Base-by-base conservation (phyloP, 768 basidiomycete species). In the Suillus tomentosus region DNA sequence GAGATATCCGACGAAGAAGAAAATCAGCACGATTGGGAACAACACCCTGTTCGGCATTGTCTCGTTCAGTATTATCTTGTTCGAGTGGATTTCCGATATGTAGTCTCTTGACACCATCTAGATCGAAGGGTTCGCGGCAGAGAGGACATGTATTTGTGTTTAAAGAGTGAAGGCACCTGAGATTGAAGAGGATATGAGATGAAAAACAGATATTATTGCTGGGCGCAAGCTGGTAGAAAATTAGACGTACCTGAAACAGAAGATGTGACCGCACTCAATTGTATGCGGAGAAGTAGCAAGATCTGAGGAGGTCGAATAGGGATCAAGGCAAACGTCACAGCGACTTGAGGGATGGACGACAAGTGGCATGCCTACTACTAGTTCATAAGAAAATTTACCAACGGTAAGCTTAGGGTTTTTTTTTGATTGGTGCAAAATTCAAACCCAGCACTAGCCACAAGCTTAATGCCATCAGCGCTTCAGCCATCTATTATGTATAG, bases 241-340 rank as follows among this genome's bases (percentile, higher is more conserved):
- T 43, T 19, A 43, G 42, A 17, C 88, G 72, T 71, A 90, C 90
- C 77, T 72, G 71, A 79, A 79, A 72, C 90, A 92, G 78, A 92
- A 91, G 45, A 90, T 83, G 75, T 92, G 89, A 42, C 91, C 91
- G 69, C 91, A 93, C 34, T 86, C 82, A 65, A 92, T 91, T 15
- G 85, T 87, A 73, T 89, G 85, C 3, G 90, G 90, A 55, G 83
- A 79, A 70, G 81, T 81, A 48, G 78, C 74, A 47, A 79, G 73
- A 36, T 78, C 79, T 47, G 83, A 78, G 19, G 40, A 40, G 77
- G 84, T 68, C 68, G 31, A 75, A 73, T 90, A 90, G 34, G 79
- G 76, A 61, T 89, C 87, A 63, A 90, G 78, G 74, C 91, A 92
- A 67, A 92, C 85, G 74, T 92, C 91, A 79, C 91, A 92, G 65